phyloP scores from a whole-genome alignment of 352 stramenopile genomes.

The Phytophthora idaei region DNA sequence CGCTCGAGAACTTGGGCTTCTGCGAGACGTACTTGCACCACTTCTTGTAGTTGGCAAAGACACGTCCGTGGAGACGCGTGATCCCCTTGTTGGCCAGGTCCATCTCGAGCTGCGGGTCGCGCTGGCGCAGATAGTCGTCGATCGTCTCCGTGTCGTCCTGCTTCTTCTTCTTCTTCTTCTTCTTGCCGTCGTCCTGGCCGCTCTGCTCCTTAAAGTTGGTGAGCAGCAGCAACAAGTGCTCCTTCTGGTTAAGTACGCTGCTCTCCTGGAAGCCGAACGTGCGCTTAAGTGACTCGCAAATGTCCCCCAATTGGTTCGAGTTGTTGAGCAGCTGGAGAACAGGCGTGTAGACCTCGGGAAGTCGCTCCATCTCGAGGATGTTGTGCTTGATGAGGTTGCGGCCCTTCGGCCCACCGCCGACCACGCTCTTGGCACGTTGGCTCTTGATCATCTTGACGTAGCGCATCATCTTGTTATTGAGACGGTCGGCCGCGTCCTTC shows the following conservation, averaged over 20 bases:
- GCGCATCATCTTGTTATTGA: slow-evolving; percentile 85
- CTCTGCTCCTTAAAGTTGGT: slow-evolving; percentile 84
- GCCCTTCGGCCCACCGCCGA: slow-evolving; percentile 28
- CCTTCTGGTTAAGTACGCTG: slow-evolving; percentile 76
- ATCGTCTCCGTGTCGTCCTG: slow-evolving; percentile 39
- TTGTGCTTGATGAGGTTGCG: slow-evolving; percentile 61
- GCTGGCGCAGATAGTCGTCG: slow-evolving; percentile 48
- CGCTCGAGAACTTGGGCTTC: slow-evolving; percentile 76
- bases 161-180: slow-evolving; percentile 51
- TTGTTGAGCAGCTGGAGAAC: slow-evolving; percentile 68
- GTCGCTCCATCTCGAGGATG: slow-evolving; percentile 69
- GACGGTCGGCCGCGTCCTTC: slow-evolving; percentile 60
- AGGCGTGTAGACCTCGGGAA: slow-evolving; percentile 67
- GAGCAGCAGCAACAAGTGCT: slow-evolving; percentile 75
- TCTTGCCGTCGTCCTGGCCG: slow-evolving; percentile 47
- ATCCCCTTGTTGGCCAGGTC: slow-evolving; percentile 72
- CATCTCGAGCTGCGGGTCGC: slow-evolving; percentile 71
- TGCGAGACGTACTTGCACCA: slow-evolving; percentile 86
- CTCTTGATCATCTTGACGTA: slow-evolving; percentile 90
- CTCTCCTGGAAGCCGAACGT: slow-evolving; percentile 96
- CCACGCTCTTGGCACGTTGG: slow-evolving; percentile 60
- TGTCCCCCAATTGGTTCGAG: slow-evolving; percentile 54
- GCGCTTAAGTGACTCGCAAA: slow-evolving; percentile 93
- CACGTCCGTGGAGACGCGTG: slow-evolving; percentile 61
- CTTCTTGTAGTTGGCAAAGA: slow-evolving; percentile 88